Evolutionary conservation across 2,329 filamentous ascomycete genomes (phyloP), one percentile per base, ranked within the genome.

Genomic region (Penicillium sp.): DNA sequence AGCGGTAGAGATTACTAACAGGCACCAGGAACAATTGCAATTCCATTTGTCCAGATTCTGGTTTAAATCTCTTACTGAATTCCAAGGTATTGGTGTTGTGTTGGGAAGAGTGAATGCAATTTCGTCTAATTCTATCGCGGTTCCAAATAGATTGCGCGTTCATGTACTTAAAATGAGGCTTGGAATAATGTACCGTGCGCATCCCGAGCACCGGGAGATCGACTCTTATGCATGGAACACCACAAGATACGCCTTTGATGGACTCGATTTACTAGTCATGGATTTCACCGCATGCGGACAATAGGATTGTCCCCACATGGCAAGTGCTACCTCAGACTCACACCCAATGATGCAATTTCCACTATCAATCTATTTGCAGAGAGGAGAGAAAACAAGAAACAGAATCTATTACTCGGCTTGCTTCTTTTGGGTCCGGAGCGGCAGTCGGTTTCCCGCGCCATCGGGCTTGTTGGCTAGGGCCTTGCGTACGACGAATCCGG

Each of bases 401-500:
- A 42, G n/a, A 14, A 47, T 57, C 56, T 62, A 61, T 54, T 62
- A 52, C 44, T 47, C 47, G 46, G 51, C 52, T 21, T 63, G 60
- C 44, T 66, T 66, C 44, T 48, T 56, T 21, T 37, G 49, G 11
- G 33, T 29, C 33, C 57, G 62, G 21, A 54, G 55, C 11, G 69
- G 68, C 58, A 63, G 51, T 39, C 68, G 68, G 52, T 73, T 72
- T 13, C 57, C 54, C 8, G 59, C 57, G 22, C 52, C 54, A 57
- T 56, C 63, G 45, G 67, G 63, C 59, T 72, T 74, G 39, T 68
- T 58, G 54, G 69, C 67, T 49, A 74, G 63, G 10, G 72, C 74
- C 57, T 75, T 71, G 51, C 74, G 71, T 31, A 79, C 71, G 6
- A 70, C 55, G 54, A 80, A 79, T 3, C 69, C 71, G 45, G 73